These are phyloP conservation scores for Entophlyctis helioformis DNA, from an alignment of 192 early-diverging fungal genomes.

Conservation along the genomic window DNA sequence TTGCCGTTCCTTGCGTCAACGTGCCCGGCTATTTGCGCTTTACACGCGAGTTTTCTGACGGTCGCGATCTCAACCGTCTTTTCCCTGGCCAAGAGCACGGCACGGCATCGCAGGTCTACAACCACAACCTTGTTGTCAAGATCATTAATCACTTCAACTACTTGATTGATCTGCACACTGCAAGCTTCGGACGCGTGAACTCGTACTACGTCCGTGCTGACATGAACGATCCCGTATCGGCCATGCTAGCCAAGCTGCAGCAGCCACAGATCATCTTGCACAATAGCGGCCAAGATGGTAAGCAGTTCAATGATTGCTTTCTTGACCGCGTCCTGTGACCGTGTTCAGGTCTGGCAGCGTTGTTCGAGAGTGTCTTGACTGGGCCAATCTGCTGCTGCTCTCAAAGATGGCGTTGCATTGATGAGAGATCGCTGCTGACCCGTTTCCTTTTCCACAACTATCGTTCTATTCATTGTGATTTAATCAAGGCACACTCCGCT, in stretches of 20 bases:
- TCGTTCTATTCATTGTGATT: not conserved
- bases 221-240: constrained; percentile 63
- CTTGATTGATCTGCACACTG: constrained; percentile 81
- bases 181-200: constrained; percentile 73
- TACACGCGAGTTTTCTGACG: constrained; percentile 72
- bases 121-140: constrained; percentile 68
- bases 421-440: too few relatives aligned
- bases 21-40: constrained; percentile 71
- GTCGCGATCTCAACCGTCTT: constrained; percentile 73
- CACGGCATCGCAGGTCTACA: constrained; percentile 70
- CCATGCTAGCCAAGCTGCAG: constrained; percentile 70
- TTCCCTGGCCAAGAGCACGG: constrained; percentile 63
- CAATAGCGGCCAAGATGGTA: constrained; percentile 57
- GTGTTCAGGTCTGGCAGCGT: too few relatives aligned
- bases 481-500: constrained; percentile 65
- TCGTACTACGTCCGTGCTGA: constrained; percentile 80
- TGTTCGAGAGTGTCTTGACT: too few relatives aligned
- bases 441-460: not conserved
- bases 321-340: too few relatives aligned
- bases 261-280: constrained; percentile 63
- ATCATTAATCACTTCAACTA: constrained; percentile 72
- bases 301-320: constrained; percentile 2
- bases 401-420: too few relatives aligned
- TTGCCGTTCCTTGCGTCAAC: constrained; percentile 82
- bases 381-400: too few relatives aligned